These are phyloP conservation scores for Chaetomium fimeti DNA, from an alignment of 495 filamentous ascomycete genomes.

Conservation along the genomic window DNA sequence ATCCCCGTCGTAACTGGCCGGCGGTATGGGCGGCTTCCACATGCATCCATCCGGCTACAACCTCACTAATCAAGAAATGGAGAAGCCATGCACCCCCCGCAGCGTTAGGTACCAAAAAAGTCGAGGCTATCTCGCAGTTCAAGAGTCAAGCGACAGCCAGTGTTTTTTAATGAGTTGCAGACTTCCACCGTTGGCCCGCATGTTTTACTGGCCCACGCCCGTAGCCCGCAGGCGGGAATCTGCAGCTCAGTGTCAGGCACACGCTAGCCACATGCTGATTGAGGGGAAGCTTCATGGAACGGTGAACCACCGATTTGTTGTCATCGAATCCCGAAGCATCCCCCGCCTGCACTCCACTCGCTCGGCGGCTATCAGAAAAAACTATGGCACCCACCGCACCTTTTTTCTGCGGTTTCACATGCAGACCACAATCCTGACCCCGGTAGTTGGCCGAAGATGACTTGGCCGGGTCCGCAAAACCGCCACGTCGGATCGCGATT, in stretches of 20 bases:
- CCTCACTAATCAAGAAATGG: no score
- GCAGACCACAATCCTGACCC: constrained; percentile 5
- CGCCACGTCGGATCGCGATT: constrained; percentile 31
- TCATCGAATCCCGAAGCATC: not conserved
- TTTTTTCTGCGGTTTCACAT: constrained; percentile 5
- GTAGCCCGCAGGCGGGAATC: not conserved
- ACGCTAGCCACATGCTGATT: not conserved
- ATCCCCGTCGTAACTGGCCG: not conserved
- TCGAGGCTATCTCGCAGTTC: not conserved
- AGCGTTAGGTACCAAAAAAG: not conserved
- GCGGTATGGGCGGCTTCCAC: no score
- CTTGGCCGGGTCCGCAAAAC: constrained; percentile 8
- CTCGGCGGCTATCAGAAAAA: constrained; percentile 11
- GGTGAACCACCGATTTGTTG: no score
- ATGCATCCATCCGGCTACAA: no score
- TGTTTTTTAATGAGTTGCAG: not conserved
- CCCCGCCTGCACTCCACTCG: not conserved
- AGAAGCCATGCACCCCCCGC: not conserved
- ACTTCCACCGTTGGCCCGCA: not conserved
- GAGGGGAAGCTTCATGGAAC: not conserved
- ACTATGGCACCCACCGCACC: no score
- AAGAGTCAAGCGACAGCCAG: not conserved
- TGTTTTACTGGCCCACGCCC: not conserved
- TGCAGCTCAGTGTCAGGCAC: not conserved
- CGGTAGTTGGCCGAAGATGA: not conserved